Percentiles rank a stretch among this genome's conserved stretches.
Evolutionary conservation across 257 asterid species (phyloP).

Genomic region (Lantana camara): DNA sequence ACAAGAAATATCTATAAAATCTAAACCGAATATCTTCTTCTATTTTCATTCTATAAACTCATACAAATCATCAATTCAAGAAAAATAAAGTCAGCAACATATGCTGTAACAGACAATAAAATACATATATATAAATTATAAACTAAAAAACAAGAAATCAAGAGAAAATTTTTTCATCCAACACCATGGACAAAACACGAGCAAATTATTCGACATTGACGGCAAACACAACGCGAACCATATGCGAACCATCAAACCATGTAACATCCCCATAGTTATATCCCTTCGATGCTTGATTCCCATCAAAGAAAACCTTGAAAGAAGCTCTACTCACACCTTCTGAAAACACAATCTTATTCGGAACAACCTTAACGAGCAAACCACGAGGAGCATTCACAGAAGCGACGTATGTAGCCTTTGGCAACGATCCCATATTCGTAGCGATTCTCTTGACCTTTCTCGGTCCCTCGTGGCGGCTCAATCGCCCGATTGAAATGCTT

Average conservation of each 20-base stretch:
- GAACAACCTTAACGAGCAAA: conserved; percentile 46
- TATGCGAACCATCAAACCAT: conserved; percentile 67
- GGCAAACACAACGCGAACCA: conserved; percentile 59
- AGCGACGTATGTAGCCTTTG: conserved; percentile 43
- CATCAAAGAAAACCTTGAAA: conserved; percentile 58
- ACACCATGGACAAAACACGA: background rate
- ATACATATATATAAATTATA: background rate
- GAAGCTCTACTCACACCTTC: conserved; percentile 31
- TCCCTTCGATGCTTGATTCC: conserved; percentile 50
- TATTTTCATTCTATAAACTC: background rate
- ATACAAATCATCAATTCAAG: background rate
- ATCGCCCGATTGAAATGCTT: conserved; percentile 58
- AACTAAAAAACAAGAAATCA: background rate
- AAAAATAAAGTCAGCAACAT: background rate
- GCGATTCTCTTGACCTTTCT: conserved; percentile 54
- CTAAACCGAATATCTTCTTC: too few species aligned
- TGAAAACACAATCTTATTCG: conserved; percentile 36
- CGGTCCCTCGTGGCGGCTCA: conserved; percentile 32
- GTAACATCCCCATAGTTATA: conserved; percentile 59
- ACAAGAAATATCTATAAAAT: too few species aligned
- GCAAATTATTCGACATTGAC: conserved; percentile 46
- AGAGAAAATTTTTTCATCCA: too few species aligned
- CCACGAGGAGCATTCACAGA: conserved; percentile 54
- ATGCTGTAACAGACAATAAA: background rate
- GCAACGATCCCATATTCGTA: conserved; percentile 51